Conservation (phyloP, 768 basidiomycete species). For the Boletus rubroflammeus region DNA sequence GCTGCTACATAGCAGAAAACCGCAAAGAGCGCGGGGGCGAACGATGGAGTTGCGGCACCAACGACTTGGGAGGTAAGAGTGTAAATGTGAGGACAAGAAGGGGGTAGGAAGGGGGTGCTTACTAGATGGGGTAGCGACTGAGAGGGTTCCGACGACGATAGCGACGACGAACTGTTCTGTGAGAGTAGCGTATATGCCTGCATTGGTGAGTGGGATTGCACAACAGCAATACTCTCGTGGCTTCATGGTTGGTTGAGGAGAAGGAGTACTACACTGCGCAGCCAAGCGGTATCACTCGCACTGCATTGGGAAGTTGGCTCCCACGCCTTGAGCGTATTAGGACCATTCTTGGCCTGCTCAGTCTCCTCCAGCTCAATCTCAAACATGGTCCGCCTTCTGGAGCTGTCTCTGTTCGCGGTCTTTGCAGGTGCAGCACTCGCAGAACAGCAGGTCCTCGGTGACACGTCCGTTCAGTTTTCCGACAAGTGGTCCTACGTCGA, state of each 20-base stretch:
- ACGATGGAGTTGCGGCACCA: conserved; percentile 78
- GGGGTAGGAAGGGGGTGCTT: conserved; percentile 28
- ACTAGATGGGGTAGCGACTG: conserved; percentile 80
- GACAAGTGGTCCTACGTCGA: conserved; percentile 62
- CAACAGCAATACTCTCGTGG: conserved; percentile 89
- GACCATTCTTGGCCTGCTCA: conserved; percentile 22
- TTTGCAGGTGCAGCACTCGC: conserved; percentile 27
- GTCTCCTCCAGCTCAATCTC: conserved; percentile 7
- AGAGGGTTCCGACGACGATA: conserved; percentile 65
- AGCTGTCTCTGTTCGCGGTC: conserved; percentile 28
- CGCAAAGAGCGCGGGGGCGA: conserved; percentile 71
- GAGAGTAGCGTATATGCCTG: conserved; percentile 81
- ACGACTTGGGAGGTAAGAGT: conserved; percentile 54
- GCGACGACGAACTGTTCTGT: conserved; percentile 71
- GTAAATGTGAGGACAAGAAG: conserved; percentile 1
- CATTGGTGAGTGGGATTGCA: conserved; percentile 86
- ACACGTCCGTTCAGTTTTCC: conserved; percentile 31
- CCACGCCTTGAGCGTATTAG: conserved; percentile 18
- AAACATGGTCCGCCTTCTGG: conserved; percentile 30
- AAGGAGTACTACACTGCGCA: too few species aligned
- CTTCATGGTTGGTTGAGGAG: conserved; percentile 46
- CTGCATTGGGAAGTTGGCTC: conserved; percentile 11
- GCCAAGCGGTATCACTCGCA: neutral
- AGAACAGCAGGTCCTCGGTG: conserved; percentile 33
- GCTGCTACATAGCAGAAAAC: conserved; percentile 74